Evolutionary conservation across 2,329 filamentous ascomycete species (phyloP), one percentile per base, ranked within the genome.

Genomic region (Epichloe brachyelytri): DNA sequence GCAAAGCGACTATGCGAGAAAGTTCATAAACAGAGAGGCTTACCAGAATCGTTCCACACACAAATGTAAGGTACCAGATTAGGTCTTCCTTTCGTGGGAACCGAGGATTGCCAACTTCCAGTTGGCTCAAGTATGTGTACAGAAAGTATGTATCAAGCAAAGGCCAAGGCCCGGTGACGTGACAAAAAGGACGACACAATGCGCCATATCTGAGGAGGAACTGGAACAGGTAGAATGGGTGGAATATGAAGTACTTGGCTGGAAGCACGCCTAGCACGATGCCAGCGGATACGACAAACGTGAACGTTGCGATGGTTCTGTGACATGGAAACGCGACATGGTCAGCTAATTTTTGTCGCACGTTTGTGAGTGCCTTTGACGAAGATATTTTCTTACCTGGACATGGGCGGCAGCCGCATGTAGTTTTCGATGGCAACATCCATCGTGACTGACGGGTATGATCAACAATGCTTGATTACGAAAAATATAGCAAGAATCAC

Each of bases 1-100:
- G 56, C 51, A 56, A 55, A 53, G 52, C 57, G 49, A 49, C 39
- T 52, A 55, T 52, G 54, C 50, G 56, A 57, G 54, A 62, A 59
- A 53, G 55, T 51, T 56, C 53, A 55, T 55, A 37, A 47, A 12
- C 5, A 17, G 40, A 40, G 30, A 41, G 58, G 73, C 89, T 82
- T 88, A 95, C 89, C 73, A 88, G 64, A 57, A 93, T 91, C 61
- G 84, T 70, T 48, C 70, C 69, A 58, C 78, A 75, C 59, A 90
- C 77, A 64, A 93, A 93, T 53, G 83, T 68, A 59, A 94, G 70
- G 65, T 94, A 95, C 70, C 83, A 83, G 55, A 93, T 75, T 59
- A 93, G 79, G 64, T 93, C 86, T 63, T 88, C 89, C 52, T 85
- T 85, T 58, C 78, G 76, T 41, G 75, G 70, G 65, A 95, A 91